Percentiles rank a stretch among this genome's conserved stretches.
Conservation (phyloP, 306 rosid genomes). For the Dalbergia cochinchinensis region DNA sequence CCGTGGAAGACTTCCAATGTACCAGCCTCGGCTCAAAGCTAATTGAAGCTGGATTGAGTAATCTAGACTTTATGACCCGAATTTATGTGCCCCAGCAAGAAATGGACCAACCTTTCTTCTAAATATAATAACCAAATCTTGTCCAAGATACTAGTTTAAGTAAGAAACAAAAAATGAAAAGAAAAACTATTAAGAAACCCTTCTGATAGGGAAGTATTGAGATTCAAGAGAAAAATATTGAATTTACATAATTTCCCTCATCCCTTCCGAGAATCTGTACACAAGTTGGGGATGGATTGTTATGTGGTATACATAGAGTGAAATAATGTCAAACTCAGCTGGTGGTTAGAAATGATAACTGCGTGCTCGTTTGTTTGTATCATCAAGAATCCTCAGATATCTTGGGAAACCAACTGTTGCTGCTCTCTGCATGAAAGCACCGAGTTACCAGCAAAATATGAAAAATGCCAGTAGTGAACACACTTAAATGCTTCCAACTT, state of each 20-base stretch:
- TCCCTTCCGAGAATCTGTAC: conserved; percentile 61
- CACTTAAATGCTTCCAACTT: conserved; percentile 18
- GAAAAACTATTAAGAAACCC: conserved; percentile 20
- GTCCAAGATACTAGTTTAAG: conserved; percentile 13
- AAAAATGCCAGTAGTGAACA: conserved; percentile 50
- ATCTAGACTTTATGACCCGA: background rate
- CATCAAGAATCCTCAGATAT: conserved; percentile 32
- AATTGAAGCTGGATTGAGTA: too few species aligned
- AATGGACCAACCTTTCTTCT: conserved; percentile 5
- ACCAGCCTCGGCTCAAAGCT: too few species aligned
- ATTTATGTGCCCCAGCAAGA: background rate
- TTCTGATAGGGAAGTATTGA: conserved; percentile 44
- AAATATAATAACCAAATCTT: conserved; percentile 23
- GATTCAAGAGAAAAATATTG: conserved; percentile 56
- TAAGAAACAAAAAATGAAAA: conserved; percentile 34
- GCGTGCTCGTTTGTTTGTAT: conserved; percentile 1
- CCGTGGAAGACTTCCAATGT: too few species aligned
- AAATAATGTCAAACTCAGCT: conserved; percentile 53
- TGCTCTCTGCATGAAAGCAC: conserved; percentile 32
- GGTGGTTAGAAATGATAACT: conserved; percentile 56
- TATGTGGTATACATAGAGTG: conserved; percentile 60
- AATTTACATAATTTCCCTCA: conserved; percentile 70
- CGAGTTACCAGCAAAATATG: conserved; percentile 36
- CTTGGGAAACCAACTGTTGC: conserved; percentile 23
- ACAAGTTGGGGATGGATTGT: conserved; percentile 51